Evolutionary conservation across 768 basidiomycete genomes (phyloP).

Genomic region (Tricholoma matsutake): DNA sequence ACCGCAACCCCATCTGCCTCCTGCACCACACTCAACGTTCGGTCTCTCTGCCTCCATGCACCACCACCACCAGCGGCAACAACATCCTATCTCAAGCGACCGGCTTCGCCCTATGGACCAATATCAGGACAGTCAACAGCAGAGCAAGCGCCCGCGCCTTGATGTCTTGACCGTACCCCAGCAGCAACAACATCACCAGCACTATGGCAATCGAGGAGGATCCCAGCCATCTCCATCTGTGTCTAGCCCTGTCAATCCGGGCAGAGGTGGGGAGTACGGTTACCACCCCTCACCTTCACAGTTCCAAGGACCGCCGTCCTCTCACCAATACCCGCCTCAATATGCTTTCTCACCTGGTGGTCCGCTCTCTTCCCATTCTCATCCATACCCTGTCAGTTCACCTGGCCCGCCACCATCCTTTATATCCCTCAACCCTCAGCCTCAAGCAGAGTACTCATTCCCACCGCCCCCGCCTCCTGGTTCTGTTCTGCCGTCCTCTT

Average conservation of each 20-base stretch:
- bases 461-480: constrained; percentile 9
- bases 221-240: neutral
- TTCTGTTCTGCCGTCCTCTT: constrained; percentile 3
- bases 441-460: constrained; percentile 22
- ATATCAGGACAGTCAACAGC: constrained; percentile 8
- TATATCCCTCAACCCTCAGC: constrained; percentile 25
- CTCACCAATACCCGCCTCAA: constrained; percentile 2
- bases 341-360: constrained; percentile 24
- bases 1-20: constrained; percentile 12
- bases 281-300: neutral
- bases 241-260: neutral
- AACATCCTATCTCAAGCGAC: constrained; percentile 30
- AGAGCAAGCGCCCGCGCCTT: constrained; percentile 23
- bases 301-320: neutral
- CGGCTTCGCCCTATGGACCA: constrained; percentile 16
- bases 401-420: constrained; percentile 26
- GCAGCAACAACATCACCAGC: constrained; percentile 10
- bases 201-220: constrained; percentile 14
- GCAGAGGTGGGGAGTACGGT: neutral
- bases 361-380: constrained; percentile 25
- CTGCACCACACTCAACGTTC: constrained; percentile 24
- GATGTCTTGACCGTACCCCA: constrained; percentile 10
- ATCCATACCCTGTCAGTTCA: constrained; percentile 7
- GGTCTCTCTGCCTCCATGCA: constrained; percentile 15
- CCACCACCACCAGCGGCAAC: constrained; percentile 16